Evolutionary conservation across 108 stramenopile genomes (phyloP), one percentile per base, ranked within the genome.

Genomic region (Cafeteria roenbergensis): DNA sequence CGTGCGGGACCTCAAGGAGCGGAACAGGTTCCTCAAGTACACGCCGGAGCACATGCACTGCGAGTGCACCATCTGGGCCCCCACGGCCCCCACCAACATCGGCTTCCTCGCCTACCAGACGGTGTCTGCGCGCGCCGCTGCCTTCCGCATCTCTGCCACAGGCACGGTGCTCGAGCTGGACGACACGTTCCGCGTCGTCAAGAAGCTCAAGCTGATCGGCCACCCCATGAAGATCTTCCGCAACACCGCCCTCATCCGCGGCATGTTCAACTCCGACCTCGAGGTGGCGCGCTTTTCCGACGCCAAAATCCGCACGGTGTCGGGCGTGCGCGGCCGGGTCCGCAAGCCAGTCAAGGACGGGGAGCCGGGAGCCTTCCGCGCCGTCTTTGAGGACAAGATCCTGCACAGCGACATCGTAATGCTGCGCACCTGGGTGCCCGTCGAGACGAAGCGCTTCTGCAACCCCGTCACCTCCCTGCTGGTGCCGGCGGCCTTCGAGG

Each of bases 1-100:
- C 35, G 82, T 83, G 1, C 85, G 87, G 68, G 88, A 91, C 70
- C 75, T 82, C 27, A 86, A 86, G 65, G 84, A 84, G 37, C 73
- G 91, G 54, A 73, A 88, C 81, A 31, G 85, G 74, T 34, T 62
- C 74, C 76, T 98, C 55, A 98, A 98, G 78, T 98, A 98, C 82
- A 93, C 97, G 14, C 94, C 93, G 22, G 92, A 99, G 80, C 91
- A 95, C 85, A 95, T 99, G 97, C 97, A 99, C 74, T 99, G 97
- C 73, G 81, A 84, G 62, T 88, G 85, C 34, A 88, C 89, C 24
- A 92, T 99, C 70, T 95, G 90, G 65, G 97, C 90, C 9, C 93
- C 92, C 1, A 81, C 87, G 60, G 75, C 83, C 22, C 90, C 97
- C 30, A 93, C 94, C 31, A 95, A 95, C 80, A 95, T 94, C 24